Base-by-base conservation (phyloP, 2,329 filamentous ascomycete genomes). In the Ascochyta clinopodiicola region DNA sequence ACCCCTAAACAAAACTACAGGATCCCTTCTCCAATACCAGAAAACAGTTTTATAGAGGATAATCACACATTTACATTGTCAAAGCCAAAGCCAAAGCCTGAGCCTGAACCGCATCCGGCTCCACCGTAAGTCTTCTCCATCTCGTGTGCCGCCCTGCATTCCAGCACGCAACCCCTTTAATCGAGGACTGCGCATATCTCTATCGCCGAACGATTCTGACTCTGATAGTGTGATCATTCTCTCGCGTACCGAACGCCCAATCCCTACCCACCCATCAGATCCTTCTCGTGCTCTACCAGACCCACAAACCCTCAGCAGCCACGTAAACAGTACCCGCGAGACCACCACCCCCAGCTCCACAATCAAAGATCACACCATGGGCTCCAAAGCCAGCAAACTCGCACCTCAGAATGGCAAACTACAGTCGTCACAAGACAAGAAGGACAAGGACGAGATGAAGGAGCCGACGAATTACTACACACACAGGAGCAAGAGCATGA, bases 401-500 rank as follows among this genome's bases (percentile, higher is more conserved):
- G 35, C 58, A 8, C 57, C 57, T 7, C 37, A 56, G 13, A 44
- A 56, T 21, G 66, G 63, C 56, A 66, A 68, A 44, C 51, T 68
- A 10, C 63, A 68, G 27, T 62, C 65, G 13, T 59, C 60, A 5
- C 44, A 49, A 21, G 49, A 65, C 4, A 66, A 64, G 36, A 56
- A 61, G 15, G 71, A 74, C 43, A 74, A 72, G 35, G 70, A 56
- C n/a, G 62, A 74, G 44, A 71, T 74, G 70, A 68, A 71, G 55
- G 71, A 74, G 36, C 71, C 71, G 2, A 43, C 52, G 12, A 73
- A 73, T 34, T 74, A 74, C 59, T 74, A 74, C 57, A 56, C 65
- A 34, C 63, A 67, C 32, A 63, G 71, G 2, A 72, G 69, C 32
- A 73, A 73, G 62, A 70, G 66, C 24, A 71, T 71, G 68, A 56